phyloP scores from a whole-genome alignment of 441 rosid species.

The Gossypium schwendimanii region DNA sequence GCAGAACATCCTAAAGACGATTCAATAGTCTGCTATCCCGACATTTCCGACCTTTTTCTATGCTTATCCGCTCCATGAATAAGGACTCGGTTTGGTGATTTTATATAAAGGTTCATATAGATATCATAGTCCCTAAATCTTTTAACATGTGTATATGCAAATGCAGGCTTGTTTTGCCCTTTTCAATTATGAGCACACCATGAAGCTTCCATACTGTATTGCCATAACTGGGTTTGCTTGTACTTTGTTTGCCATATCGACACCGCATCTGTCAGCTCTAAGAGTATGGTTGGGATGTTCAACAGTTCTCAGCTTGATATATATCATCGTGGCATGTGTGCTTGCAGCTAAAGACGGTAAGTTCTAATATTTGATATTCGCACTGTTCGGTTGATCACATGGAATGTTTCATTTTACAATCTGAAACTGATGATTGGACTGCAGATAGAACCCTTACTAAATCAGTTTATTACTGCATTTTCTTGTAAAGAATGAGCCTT shows the following conservation, averaged over 20 bases:
- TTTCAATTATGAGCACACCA: conserved; percentile 45
- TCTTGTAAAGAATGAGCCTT: background rate
- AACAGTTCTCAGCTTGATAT: conserved; percentile 58
- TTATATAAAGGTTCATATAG: background rate
- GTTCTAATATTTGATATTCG: background rate
- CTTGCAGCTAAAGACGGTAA: conserved; percentile 67
- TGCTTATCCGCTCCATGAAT: conserved; percentile 1
- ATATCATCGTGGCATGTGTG: conserved; percentile 48
- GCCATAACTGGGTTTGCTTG: conserved; percentile 74
- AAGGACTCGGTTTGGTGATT: background rate
- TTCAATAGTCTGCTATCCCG: background rate
- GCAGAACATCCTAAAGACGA: background rate
- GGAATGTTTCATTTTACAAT: background rate
- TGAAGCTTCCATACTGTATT: conserved; percentile 79
- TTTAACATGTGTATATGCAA: conserved; percentile 3
- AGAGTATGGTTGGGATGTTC: conserved; percentile 82
- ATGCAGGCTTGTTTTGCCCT: conserved; percentile 82
- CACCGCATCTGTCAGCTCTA: conserved; percentile 80
- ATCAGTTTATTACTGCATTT: background rate
- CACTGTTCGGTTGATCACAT: background rate
- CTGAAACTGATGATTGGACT: background rate
- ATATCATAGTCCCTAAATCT: background rate
- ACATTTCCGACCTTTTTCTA: background rate
- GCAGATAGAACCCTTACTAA: background rate
- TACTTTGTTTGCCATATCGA: conserved; percentile 67